Conservation (phyloP, 2,329 filamentous ascomycete species). For the Penicillium sp. region DNA sequence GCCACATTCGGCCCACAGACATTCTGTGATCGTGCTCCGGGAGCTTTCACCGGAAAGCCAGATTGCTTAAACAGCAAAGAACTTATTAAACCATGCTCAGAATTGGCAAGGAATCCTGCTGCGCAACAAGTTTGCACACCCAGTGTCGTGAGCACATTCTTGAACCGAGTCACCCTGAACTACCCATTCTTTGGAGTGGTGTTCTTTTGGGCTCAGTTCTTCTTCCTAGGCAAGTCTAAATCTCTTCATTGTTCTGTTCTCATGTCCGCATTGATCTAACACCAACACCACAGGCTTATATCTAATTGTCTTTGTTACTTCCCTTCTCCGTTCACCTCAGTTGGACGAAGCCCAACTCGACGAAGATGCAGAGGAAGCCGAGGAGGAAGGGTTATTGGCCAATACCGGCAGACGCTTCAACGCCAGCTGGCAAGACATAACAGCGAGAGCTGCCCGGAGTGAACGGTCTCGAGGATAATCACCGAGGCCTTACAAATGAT, state of each 20-base stretch:
- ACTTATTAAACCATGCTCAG: constrained; percentile 77
- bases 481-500: too few species aligned
- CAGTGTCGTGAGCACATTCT: constrained; percentile 83
- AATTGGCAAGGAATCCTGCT: constrained; percentile 66
- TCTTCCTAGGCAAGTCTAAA: constrained; percentile 63
- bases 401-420: constrained; percentile 78
- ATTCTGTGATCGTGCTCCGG: constrained; percentile 74
- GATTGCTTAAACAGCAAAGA: constrained; percentile 67
- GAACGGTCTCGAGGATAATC: constrained; percentile 2
- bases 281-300: constrained; percentile 57
- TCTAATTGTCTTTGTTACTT: constrained; percentile 73
- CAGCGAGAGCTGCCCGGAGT: constrained; percentile 50
- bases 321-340: constrained; percentile 75
- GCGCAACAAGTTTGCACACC: constrained; percentile 83
- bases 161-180: constrained; percentile 88
- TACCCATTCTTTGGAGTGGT: constrained; percentile 92
- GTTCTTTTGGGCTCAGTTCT: constrained; percentile 96
- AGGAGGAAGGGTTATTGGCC: constrained; percentile 87
- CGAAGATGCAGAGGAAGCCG: constrained; percentile 83
- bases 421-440: constrained; percentile 86
- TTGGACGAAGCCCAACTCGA: constrained; percentile 75
- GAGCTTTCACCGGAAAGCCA: constrained; percentile 62
- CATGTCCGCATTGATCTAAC: background rate
- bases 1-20: constrained; percentile 91
- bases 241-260: background rate